phyloP scores from a whole-genome alignment of 768 basidiomycete species.

The Coprinellus micaceus region DNA sequence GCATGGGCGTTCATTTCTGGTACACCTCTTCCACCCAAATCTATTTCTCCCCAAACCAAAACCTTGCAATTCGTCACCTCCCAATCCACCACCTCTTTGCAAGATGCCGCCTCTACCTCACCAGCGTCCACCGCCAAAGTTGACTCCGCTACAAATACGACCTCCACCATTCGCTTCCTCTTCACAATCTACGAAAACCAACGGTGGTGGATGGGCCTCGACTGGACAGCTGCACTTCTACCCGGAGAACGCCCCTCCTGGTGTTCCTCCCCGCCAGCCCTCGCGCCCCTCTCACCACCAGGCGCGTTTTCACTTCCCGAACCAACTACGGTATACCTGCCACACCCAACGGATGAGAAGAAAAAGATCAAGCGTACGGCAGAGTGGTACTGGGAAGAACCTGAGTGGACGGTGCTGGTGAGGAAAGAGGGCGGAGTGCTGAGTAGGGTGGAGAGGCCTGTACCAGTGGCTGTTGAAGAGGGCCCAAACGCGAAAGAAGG shows the following conservation, averaged over 20 bases:
- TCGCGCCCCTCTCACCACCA: conserved; percentile 65
- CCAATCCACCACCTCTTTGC: too few species aligned
- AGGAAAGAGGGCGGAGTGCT: conserved; percentile 47
- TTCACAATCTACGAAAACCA: conserved; percentile 95
- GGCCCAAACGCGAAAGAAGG: conserved; percentile 21
- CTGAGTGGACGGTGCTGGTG: conserved; percentile 82
- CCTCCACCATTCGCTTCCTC: conserved; percentile 60
- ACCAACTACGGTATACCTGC: conserved; percentile 53
- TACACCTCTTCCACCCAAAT: conserved; percentile 43
- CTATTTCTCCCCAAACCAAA: conserved; percentile 29
- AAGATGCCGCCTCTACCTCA: too few species aligned
- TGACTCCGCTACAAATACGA: conserved; percentile 16
- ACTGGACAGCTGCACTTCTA: conserved; percentile 91
- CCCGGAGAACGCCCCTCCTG: conserved; percentile 89
- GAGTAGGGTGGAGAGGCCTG: conserved; percentile 46
- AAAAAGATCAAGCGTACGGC: conserved; percentile 66
- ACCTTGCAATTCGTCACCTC: background rate
- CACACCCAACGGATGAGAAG: conserved; percentile 44
- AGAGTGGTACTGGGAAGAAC: conserved; percentile 86
- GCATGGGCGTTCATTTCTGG: conserved; percentile 52
- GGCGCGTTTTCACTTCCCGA: conserved; percentile 65
- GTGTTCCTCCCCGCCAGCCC: conserved; percentile 48
- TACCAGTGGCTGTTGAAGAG: conserved; percentile 48
- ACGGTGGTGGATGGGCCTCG: conserved; percentile 96
- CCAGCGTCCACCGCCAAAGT: background rate